Evolutionary conservation across 1,284 basidiomycete genomes (phyloP), one percentile per base, ranked within the genome.

Genomic region (Amylostereum areolatum): DNA sequence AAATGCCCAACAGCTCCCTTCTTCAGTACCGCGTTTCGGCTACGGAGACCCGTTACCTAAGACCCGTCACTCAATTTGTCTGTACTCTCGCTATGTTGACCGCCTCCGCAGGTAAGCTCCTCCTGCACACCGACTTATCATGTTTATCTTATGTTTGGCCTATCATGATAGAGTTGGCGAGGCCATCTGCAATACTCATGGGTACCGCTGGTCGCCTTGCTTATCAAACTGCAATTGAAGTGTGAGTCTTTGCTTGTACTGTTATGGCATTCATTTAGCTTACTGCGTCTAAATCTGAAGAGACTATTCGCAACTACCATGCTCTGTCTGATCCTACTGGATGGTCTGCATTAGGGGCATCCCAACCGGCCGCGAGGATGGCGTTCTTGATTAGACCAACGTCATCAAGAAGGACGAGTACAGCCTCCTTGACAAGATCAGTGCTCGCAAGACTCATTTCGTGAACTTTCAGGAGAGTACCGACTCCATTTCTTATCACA

Each of bases 351-450:
- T n/a, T 55, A 80, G 89, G 90, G 47, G 94, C 8, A 97, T 98
- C 64, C 91, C 90, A 0, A 94, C 92, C 6, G 86, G 88, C 25
- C 81, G 87, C 47, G 84, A 90, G 2, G 91, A 93, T 54, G 81
- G 95, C 35, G 83, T 91, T n/a, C 75, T 97, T 3, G 81, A 95
- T 5, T 80, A 94, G 39, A 99, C 97, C 2, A 98, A 99, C 52
- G 97, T 97, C 54, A 69, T 94, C 45, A 98, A 99, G 75, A 99
- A 99, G 73, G 97, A 99, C 64, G 97, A 99, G 70, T 99, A 98
- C 71, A 92, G 89, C 57, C 75, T 99, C 42, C n/a, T n/a, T n/a
- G 97, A 99, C 70, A 87, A 90, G 71, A 98, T 97, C 72, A 92
- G 86, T 55, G 89, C 91, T 0, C 92, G 85, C 66, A 98, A 97